Base-by-base conservation (phyloP, 495 filamentous ascomycete genomes). In the Tuber aestivum region DNA sequence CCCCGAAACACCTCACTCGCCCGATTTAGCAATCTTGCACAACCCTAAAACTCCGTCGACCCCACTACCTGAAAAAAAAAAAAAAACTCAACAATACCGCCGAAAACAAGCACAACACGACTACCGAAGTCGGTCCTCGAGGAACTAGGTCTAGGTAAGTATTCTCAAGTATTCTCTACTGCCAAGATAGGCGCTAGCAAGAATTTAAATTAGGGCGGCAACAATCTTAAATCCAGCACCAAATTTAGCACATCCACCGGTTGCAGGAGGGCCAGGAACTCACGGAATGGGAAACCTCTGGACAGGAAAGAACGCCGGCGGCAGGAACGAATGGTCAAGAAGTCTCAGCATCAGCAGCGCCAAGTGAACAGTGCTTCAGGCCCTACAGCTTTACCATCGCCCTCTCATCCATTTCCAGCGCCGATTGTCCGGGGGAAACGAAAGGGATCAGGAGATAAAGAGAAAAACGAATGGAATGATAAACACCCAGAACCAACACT, bases 81-180 rank as follows among this genome's bases (percentile, higher is more conserved):
- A n/a, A 78, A 41, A 48, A 70, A 8, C 21, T 32, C 27, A 23
- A n/a, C 70, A 74, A 80, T 80, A 78, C 74, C 71, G 1, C 74
- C 73, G 35, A 81, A 78, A 78, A 81, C 79, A 75, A 87, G 87
- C 78, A 90, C 88, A 14, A 89, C 90, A 35, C 89, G 88, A 40
- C 84, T 94, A 56, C 92, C 92, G n/a, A 86, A 86, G 56, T 78
- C 86, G 56, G 83, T 94, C 14, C 86, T 88, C 9, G 86, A 88
- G 9, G 87, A 92, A 81, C 82, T 94, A 27, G 88, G 87, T 6
- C 85, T 87, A 41, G 83, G 85, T 83, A 80, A 72, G 50, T 56
- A 10, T 38, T 50, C 68, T 27, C 27, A n/a, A 21, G 27, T 41
- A 73, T 35, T 23, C 32, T 32, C 23, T 41, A 42, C 48, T 27